Percentiles rank a stretch among this genome's conserved stretches.
Evolutionary conservation across 164 flowering plant genomes (phyloP).

Genomic region (Akebia trifoliata): DNA sequence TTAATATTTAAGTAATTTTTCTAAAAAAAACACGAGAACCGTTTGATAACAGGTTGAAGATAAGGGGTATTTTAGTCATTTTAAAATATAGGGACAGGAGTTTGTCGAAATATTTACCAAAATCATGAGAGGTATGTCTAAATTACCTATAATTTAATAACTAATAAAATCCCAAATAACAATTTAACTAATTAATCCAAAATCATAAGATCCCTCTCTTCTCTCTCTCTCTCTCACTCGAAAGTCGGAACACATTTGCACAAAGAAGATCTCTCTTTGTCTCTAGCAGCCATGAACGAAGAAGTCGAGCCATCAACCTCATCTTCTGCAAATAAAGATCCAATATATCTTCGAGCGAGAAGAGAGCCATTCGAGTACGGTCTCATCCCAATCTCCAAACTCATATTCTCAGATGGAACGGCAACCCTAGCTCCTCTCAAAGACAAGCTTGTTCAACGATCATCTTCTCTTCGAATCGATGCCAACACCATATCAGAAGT

Average conservation of each 20-base stretch:
- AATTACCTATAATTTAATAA: neutral
- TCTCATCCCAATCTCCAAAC: constrained; percentile 81
- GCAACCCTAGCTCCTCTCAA: constrained; percentile 59
- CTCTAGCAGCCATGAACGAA: constrained; percentile 16
- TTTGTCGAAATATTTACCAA: no score
- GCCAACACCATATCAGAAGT: constrained; percentile 43
- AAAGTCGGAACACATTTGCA: neutral
- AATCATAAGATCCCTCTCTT: neutral
- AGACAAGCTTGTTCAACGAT: constrained; percentile 30
- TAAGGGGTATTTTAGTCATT: no score
- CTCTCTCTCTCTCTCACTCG: neutral
- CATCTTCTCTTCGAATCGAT: constrained; percentile 29
- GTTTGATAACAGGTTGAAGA: no score
- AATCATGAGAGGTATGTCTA: no score
- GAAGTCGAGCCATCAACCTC: constrained; percentile 30
- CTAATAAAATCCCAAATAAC: neutral
- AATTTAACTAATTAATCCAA: neutral
- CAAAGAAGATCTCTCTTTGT: neutral
- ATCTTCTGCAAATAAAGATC: constrained; percentile 17
- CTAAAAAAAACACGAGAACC: no score
- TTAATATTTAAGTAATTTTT: no score
- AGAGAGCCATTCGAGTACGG: constrained; percentile 95
- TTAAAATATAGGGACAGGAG: no score
- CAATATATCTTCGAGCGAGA: constrained; percentile 38
- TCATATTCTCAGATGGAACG: constrained; percentile 72